A percentile compares a stretch with the other conserved stretches of the same genome.
phyloP scores from a whole-genome alignment of 1,284 basidiomycete species.

The Pseudozyma hubeiensis region DNA sequence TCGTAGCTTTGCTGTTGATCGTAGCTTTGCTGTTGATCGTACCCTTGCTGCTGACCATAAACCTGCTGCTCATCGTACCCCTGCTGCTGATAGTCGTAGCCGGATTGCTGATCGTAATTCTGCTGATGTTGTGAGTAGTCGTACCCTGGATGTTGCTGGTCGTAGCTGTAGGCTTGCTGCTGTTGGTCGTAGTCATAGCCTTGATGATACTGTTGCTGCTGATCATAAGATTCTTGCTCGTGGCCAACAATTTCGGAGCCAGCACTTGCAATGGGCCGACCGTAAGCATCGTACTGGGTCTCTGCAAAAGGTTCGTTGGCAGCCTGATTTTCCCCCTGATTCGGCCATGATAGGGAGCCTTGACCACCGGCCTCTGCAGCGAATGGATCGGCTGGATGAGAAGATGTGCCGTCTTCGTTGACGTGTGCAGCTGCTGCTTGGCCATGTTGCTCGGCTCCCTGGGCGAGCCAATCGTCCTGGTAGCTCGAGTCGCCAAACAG shows the following conservation, averaged over 20 bases:
- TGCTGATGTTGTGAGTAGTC: slow-evolving; percentile 22
- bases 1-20: slow-evolving; percentile 15
- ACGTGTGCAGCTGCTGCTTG: not conserved
- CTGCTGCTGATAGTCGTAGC: slow-evolving; percentile 13
- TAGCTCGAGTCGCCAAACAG: slow-evolving; percentile 45
- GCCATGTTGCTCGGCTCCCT: slow-evolving; percentile 8
- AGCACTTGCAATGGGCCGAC: slow-evolving; percentile 19
- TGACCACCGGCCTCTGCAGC: slow-evolving; percentile 30
- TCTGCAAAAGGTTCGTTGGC: slow-evolving; percentile 2
- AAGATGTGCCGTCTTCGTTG: not conserved
- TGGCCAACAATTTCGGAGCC: slow-evolving; percentile 18
- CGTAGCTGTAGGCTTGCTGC: slow-evolving; percentile 26
- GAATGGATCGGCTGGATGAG: slow-evolving; percentile 26
- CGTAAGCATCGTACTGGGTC: slow-evolving; percentile 38
- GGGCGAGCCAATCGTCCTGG: slow-evolving; percentile 50
- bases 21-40: slow-evolving; percentile 18
- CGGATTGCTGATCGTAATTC: not conserved
- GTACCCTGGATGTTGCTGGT: slow-evolving; percentile 22
- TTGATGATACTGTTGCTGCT: slow-evolving; percentile 1
- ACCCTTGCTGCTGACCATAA: slow-evolving; percentile 1
- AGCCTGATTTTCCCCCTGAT: slow-evolving; percentile 8
- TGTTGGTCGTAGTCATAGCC: slow-evolving; percentile 17
- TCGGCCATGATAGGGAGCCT: slow-evolving; percentile 36
- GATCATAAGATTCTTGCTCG: slow-evolving; percentile 13
- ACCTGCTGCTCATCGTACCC: slow-evolving; percentile 16